Conservation (phyloP, 1,139 yeast genomes). For the Suhomyces choctaworum region DNA sequence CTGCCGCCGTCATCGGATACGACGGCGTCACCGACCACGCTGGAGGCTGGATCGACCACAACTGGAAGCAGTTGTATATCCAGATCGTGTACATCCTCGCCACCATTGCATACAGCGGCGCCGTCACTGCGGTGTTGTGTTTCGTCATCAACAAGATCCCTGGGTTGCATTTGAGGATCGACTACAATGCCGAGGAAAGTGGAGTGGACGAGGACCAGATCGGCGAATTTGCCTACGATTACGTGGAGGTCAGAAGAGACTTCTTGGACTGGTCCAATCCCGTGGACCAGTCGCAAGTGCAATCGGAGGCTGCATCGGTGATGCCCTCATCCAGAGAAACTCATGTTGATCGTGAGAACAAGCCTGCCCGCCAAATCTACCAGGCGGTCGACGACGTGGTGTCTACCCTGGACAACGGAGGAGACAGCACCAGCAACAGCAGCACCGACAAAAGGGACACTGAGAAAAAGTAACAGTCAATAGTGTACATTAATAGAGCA, state of each 20-base stretch:
- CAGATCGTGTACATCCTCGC: slow-evolving; percentile 85
- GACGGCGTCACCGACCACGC: slow-evolving; percentile 78
- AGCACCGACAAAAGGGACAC: slow-evolving; percentile 11
- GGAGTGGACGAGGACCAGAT: slow-evolving; percentile 97
- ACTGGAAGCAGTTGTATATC: slow-evolving; percentile 87
- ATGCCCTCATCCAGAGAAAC: slow-evolving; percentile 3
- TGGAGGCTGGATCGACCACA: slow-evolving; percentile 92
- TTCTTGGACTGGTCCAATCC: slow-evolving; percentile 65
- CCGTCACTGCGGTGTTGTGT: slow-evolving; percentile 76
- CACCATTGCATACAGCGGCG: slow-evolving; percentile 71
- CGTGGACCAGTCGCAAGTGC: slow-evolving; percentile 13
- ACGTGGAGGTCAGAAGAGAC: slow-evolving; percentile 94
- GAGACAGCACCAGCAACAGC: slow-evolving; percentile 5
- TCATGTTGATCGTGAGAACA: slow-evolving; percentile 8
- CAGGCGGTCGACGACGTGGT: slow-evolving; percentile 10
- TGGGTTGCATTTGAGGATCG: slow-evolving; percentile 75
- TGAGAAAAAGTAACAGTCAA: slow-evolving; percentile 6
- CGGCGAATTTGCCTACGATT: slow-evolving; percentile 97
- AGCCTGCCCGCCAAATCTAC: slow-evolving; percentile 7
- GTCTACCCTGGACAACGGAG: slow-evolving; percentile 8
- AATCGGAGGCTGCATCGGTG: slow-evolving; percentile 9
- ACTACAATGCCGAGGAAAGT: slow-evolving; percentile 79
- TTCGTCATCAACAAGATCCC: slow-evolving; percentile 76
- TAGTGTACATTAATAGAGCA: not conserved
- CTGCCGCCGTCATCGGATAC: slow-evolving; percentile 84